These are phyloP conservation scores for Bremia lactucae DNA, from an alignment of 352 stramenopile species.

Conservation along the genomic window DNA sequence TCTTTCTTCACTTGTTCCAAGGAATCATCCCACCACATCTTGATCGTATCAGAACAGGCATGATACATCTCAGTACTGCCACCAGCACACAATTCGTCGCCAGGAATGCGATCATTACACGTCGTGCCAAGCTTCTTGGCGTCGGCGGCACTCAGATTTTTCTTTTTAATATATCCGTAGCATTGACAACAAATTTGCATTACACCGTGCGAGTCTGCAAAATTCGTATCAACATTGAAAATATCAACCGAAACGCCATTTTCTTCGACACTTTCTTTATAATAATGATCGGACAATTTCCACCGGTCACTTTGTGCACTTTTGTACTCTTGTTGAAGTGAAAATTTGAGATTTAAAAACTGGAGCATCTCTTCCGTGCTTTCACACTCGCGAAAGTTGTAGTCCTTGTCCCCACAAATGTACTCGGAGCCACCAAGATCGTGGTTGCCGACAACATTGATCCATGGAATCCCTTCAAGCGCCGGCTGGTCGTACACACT, in stretches of 20 bases:
- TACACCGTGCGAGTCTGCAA: slow-evolving; percentile 72
- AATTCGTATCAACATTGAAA: slow-evolving; percentile 85
- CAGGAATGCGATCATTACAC: slow-evolving; percentile 56
- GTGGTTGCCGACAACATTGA: slow-evolving; percentile 83
- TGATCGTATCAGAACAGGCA: slow-evolving; percentile 59
- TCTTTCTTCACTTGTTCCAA: slow-evolving; percentile 60
- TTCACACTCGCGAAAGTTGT: slow-evolving; percentile 75
- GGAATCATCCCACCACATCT: slow-evolving; percentile 72
- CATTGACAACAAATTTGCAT: slow-evolving; percentile 84
- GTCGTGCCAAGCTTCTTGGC: slow-evolving; percentile 47
- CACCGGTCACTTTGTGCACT: slow-evolving; percentile 66
- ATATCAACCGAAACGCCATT: slow-evolving; percentile 80
- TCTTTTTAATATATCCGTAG: slow-evolving; percentile 75
- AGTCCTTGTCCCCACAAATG: slow-evolving; percentile 81
- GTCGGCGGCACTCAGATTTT: slow-evolving; percentile 31
- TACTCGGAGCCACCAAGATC: slow-evolving; percentile 78
- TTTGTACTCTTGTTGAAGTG: slow-evolving; percentile 72
- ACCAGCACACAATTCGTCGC: slow-evolving; percentile 62
- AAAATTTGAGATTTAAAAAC: slow-evolving; percentile 80
- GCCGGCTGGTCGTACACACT: slow-evolving; percentile 74
- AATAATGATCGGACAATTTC: slow-evolving; percentile 79
- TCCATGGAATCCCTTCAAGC: slow-evolving; percentile 69
- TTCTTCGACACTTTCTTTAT: slow-evolving; percentile 66
- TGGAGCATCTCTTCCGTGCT: slow-evolving; percentile 60
- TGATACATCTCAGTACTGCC: slow-evolving; percentile 63